These are phyloP conservation scores for Coccomyxa sp. DNA, from an alignment of 139 green algal species.

Conservation along the genomic window DNA sequence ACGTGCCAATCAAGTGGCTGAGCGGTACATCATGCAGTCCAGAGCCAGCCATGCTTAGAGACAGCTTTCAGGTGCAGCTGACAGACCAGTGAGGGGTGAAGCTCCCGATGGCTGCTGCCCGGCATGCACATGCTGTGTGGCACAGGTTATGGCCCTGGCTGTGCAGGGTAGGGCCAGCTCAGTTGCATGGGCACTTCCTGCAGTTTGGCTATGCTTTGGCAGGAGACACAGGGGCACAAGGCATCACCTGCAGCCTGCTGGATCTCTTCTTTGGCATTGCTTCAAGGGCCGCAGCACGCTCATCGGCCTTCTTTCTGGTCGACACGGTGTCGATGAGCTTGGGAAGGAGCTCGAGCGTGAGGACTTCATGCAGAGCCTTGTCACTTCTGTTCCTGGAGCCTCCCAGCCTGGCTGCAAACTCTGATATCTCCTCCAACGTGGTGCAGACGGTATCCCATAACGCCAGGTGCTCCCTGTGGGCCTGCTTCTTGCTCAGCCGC, in stretches of 20 bases:
- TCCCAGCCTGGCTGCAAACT: constrained; percentile 23
- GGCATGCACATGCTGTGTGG: too few species aligned
- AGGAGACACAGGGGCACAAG: too few species aligned
- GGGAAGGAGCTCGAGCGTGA: constrained; percentile 34
- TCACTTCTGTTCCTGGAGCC: constrained; percentile 27
- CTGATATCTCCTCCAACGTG: constrained; percentile 36
- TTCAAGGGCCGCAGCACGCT: constrained; percentile 27
- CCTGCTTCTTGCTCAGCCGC: background rate
- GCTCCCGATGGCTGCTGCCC: too few species aligned
- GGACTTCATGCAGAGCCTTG: constrained; percentile 15
- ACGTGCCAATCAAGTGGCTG: too few species aligned
- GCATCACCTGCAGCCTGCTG: constrained; percentile 21
- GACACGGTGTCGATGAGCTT: constrained; percentile 26
- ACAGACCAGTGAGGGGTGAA: too few species aligned
- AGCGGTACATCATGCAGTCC: too few species aligned
- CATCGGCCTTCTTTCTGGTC: constrained; percentile 24
- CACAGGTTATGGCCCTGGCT: too few species aligned
- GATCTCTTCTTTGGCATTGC: constrained; percentile 41
- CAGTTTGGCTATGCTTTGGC: too few species aligned
- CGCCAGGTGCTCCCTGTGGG: background rate
- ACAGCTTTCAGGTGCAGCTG: too few species aligned
- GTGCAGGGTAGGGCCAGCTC: too few species aligned
- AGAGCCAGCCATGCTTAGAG: too few species aligned
- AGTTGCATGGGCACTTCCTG: too few species aligned
- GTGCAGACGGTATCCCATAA: constrained; percentile 35